Base-by-base conservation (phyloP, 108 stramenopile genomes). In the Skeletonema potamos region DNA sequence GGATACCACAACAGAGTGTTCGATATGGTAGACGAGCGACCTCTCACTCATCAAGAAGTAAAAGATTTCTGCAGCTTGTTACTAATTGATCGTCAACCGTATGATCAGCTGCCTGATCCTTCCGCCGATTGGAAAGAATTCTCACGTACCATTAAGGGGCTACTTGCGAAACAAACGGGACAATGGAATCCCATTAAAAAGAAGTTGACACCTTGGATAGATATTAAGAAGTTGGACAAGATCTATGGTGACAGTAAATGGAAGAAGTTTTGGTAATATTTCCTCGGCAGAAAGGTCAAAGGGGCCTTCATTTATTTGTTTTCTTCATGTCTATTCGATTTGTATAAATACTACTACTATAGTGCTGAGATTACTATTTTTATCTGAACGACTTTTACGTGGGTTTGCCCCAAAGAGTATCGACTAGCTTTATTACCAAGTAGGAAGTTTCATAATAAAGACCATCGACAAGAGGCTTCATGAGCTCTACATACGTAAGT, bases 1-100 rank as follows among this genome's bases (percentile, higher is more conserved):
- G 97, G 97, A 2, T 92, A 86, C 62, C 84, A 86, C 39, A 61
- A 89, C 58, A 78, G 90, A 29, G 58, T 89, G 27, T 92, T 97
- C 77, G 94, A 94, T 64, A 66, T 97, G 76, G 43, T 96, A 68
- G 95, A 94, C 66, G 94, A 97, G 68, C 92, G 59, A 44, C 86
- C 44, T 88, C 91, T 11, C 73, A 73, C 15, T 68, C 77, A 48
- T 7, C 48, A 51, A 51, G 93, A 94, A 68, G 43, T 89, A 4
- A 70, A 85, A 36, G 75, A 85, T 34, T 90, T 89, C 57, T 82
- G 84, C 46, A 65, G 62, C 1, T 34, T 92, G 5, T 33, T 94
- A 8, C 89, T 96, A 72, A 62, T 78, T 26, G 78, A 68, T 18
- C 67, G 77, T 6, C 61, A 76, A 59, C 48, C 48, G 2, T 51